Percentiles rank a stretch among this genome's conserved stretches.
These are phyloP conservation scores for Ramaria rubella DNA, from an alignment of 768 basidiomycete genomes.

Conservation along the genomic window DNA sequence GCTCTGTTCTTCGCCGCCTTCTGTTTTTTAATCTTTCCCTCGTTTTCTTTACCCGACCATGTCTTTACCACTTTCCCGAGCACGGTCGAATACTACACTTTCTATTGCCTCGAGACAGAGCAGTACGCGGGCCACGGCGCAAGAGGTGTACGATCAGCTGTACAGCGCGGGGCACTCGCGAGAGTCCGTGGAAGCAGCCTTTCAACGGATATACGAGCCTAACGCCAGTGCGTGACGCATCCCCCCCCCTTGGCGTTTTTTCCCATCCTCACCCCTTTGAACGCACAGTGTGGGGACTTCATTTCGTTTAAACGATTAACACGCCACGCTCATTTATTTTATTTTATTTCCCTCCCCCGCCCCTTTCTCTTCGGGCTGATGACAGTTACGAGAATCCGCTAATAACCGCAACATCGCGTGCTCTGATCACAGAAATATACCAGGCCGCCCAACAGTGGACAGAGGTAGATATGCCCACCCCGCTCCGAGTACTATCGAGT, in stretches of 20 bases:
- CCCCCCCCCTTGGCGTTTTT: neutral
- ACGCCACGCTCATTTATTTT: neutral
- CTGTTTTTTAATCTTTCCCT: neutral
- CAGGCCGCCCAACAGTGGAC: slow-evolving; percentile 53
- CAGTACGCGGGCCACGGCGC: slow-evolving; percentile 44
- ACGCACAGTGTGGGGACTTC: neutral
- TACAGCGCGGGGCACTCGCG: slow-evolving; percentile 48
- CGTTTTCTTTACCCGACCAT: neutral
- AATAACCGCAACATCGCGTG: slow-evolving; percentile 66
- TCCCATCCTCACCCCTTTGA: neutral
- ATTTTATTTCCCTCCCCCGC: neutral
- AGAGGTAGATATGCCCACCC: slow-evolving; percentile 60
- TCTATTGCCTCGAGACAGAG: neutral
- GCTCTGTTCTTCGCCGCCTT: neutral
- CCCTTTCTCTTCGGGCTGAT: neutral
- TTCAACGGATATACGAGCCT: slow-evolving; percentile 63
- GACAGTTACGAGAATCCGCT: slow-evolving; percentile 73
- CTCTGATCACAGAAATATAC: slow-evolving; percentile 67
- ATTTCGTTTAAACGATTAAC: neutral
- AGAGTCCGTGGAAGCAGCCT: slow-evolving; percentile 31
- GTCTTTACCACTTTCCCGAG: neutral
- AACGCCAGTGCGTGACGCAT: slow-evolving; percentile 49
- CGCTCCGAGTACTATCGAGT: slow-evolving; percentile 51
- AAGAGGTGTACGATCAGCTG: slow-evolving; percentile 65
- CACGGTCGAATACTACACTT: neutral